Percentiles rank a stretch among this genome's conserved stretches.
Evolutionary conservation across 2,329 filamentous ascomycete genomes (phyloP).

Genomic region (Ceratocystis lukuohia): DNA sequence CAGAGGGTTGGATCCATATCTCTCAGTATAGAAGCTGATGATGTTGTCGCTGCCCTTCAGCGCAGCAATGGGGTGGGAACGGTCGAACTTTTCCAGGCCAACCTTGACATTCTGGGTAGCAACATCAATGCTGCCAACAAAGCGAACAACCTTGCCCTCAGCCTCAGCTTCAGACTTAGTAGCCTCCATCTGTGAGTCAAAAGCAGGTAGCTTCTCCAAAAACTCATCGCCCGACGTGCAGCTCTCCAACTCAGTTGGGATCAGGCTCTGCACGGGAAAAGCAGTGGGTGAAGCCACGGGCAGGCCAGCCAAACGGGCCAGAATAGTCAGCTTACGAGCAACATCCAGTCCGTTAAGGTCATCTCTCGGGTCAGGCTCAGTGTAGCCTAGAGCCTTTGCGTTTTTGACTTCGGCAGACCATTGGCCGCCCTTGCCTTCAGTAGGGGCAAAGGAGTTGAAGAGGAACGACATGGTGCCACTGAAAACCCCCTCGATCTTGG

Average conservation of each 20-base stretch:
- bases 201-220: slow-evolving; percentile 62
- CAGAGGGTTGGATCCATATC: slow-evolving; percentile 80
- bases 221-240: slow-evolving; percentile 73
- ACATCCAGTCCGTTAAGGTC: slow-evolving; percentile 82
- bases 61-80: slow-evolving; percentile 78
- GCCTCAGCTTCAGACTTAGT: slow-evolving; percentile 73
- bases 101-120: slow-evolving; percentile 73
- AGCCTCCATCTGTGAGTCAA: slow-evolving; percentile 80
- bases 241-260: slow-evolving; percentile 72
- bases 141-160: slow-evolving; percentile 83
- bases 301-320: slow-evolving; percentile 74
- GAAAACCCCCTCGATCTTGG: slow-evolving; percentile 91
- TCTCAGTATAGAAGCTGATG: slow-evolving; percentile 94
- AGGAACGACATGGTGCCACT: slow-evolving; percentile 96
- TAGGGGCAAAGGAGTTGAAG: slow-evolving; percentile 92
- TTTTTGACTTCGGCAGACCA: slow-evolving; percentile 88
- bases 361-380: slow-evolving; percentile 75
- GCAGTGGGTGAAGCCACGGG: slow-evolving; percentile 69
- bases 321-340: slow-evolving; percentile 89
- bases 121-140: slow-evolving; percentile 87
- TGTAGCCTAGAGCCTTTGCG: slow-evolving; percentile 87
- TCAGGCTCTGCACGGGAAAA: slow-evolving; percentile 89
- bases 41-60: slow-evolving; percentile 98
- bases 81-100: slow-evolving; percentile 78
- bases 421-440: slow-evolving; percentile 56